Evolutionary conservation across 169 alveolate species (phyloP).

Genomic region (Plasmodium gaboni): DNA sequence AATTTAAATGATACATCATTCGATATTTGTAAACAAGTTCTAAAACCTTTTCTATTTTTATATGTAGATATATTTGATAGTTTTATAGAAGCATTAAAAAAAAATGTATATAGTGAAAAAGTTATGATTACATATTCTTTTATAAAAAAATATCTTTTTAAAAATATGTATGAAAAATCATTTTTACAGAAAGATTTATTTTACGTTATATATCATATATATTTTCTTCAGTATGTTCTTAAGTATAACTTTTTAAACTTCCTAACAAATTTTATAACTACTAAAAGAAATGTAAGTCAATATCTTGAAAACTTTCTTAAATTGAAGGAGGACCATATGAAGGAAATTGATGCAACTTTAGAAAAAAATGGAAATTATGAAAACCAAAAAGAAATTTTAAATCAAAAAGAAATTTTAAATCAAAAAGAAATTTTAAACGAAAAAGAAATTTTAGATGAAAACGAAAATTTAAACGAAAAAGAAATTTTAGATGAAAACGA

Average conservation of each 20-base stretch:
- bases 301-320: constrained; percentile 34
- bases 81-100: constrained; percentile 27
- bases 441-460: background rate
- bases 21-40: constrained; percentile 21
- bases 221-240: constrained; percentile 36
- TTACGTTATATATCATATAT: constrained; percentile 63
- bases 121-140: constrained; percentile 37
- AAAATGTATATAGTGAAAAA: constrained; percentile 25
- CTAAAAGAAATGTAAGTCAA: constrained; percentile 45
- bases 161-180: constrained; percentile 57
- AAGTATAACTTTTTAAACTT: constrained; percentile 48
- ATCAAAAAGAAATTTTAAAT: background rate
- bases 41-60: constrained; percentile 68
- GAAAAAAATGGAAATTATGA: too few species aligned
- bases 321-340: constrained; percentile 2
- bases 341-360: too few species aligned
- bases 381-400: background rate
- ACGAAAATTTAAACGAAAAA: background rate
- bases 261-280: constrained; percentile 8
- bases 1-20: constrained; percentile 61
- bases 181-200: constrained; percentile 63
- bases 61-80: constrained; percentile 47
- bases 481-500: background rate
- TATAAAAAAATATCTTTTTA: constrained; percentile 66
- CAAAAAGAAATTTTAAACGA: background rate